Base-by-base conservation (phyloP, 768 basidiomycete genomes). In the Dacryopinax spathularia region DNA sequence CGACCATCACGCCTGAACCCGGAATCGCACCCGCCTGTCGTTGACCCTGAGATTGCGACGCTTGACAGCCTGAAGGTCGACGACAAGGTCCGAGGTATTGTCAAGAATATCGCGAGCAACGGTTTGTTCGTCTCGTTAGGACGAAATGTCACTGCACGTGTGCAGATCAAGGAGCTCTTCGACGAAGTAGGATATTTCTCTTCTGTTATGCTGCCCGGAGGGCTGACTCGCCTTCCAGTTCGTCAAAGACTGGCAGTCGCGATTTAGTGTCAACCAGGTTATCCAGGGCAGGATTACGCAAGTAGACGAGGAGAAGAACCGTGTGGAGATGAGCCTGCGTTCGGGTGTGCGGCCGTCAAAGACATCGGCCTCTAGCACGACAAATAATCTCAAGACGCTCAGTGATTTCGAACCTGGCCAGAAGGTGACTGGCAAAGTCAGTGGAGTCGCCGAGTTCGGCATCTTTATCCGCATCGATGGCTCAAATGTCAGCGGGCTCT, bases 191-290 rank as follows among this genome's bases (percentile, higher is more conserved):
- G 65, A 22, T 22, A 18, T n/a, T 22, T 0, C 44, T 61, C 13
- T 63, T 29, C 22, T 29, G 29, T 61, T 63, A 34, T 16, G 63
- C 27, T 9, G 9, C 61, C 59, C 34, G n/a, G n/a, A n/a, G n/a
- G n/a, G n/a, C 59, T 12, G 33, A 1, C 25, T 9, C 15, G 63
- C 63, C 37, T 68, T 69, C 33, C 69, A 68, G 64, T 65, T 22
- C 74, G 82, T 97, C 69, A 96, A 97, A 74, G 94, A 97, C 37
- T 99, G 95, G 95, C 88, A 94, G 75, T 77, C 80, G 29, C 82
- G 80, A 22, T 97, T 97, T 73, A 75, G 81, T 66, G 75, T 80
- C 37, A 85, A 89, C 68, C 91, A 97, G 69, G 72, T 97, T 1
- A 91, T 96, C 13, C 87, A 85, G 67, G 95, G 94, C 60, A 84